Conservation (phyloP, 2,329 filamentous ascomycete genomes). For the Phialocephala subalpina region DNA sequence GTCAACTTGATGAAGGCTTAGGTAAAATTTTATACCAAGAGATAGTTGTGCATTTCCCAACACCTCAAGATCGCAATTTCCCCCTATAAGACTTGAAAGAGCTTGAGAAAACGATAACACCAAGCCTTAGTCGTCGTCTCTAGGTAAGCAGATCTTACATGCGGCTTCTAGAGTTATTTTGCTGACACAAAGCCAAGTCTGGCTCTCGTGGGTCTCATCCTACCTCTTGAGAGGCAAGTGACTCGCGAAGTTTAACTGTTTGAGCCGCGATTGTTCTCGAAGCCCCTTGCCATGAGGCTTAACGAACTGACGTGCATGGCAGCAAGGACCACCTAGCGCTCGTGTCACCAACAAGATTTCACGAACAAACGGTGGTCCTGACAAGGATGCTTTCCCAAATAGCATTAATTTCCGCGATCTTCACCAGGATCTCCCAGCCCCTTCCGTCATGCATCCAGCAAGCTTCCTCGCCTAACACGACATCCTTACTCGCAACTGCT, state of each 20-base stretch:
- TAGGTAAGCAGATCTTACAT: not conserved
- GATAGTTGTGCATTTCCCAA: not conserved
- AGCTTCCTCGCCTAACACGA: slow-evolving; percentile 5
- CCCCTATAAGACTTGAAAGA: not conserved
- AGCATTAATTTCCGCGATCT: not conserved
- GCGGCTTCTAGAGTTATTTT: not conserved
- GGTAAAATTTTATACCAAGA: not conserved
- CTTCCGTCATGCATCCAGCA: not conserved
- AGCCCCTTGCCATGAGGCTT: not conserved
- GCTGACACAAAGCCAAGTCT: not conserved
- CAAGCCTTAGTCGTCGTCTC: not conserved
- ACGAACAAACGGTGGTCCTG: not conserved
- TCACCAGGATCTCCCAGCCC: slow-evolving; percentile 3
- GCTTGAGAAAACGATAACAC: not conserved
- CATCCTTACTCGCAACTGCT: not conserved
- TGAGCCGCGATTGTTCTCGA: not conserved
- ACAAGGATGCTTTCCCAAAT: not conserved
- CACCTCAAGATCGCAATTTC: no score
- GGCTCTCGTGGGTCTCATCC: not conserved
- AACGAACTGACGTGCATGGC: slow-evolving; percentile 1
- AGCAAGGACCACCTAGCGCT: slow-evolving; percentile 4
- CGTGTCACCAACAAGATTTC: not conserved
- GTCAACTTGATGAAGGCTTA: not conserved
- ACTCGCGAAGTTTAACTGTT: not conserved
- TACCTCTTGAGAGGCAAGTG: not conserved